Base-by-base conservation (phyloP, 208 protist species). In the Histomonas meleagridis region DNA sequence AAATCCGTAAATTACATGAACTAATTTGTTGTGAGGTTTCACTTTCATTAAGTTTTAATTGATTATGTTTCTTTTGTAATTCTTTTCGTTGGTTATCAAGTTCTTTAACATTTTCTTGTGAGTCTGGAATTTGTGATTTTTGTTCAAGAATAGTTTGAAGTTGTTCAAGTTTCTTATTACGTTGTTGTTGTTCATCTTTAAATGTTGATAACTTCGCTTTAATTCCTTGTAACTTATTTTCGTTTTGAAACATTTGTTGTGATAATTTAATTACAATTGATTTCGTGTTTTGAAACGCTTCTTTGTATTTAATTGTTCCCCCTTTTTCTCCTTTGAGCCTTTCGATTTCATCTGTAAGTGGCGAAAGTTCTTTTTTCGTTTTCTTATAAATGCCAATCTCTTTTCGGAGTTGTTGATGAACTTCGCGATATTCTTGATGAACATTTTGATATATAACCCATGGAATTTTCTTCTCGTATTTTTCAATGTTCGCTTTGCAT, bases 401-500 rank as follows among this genome's bases (percentile, higher is more conserved):
- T 18, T 32, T 46, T 16, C 46, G 76, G 32, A 86, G 55, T 16
- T 51, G 26, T 7, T 51, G 51, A 38, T 49, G 51, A 7, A 43
- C 32, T n/a, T 32, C 10, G 10, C 1, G 0, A 43, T 46, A 86
- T 55, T 86, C 76, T 2, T 40, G 14, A 55, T 55, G 51, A 7
- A 18, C 76, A 2, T 18, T n/a, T n/a, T 48, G 76, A 86, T 86
- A 46, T 86, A 55, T 14, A 57, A 46, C 46, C 76, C 76, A 86
- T 2, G 76, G 76, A 55, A 86, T 86, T 26, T 14, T n/a, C 55
- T 86, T 86, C 38, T 86, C 46, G 32, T 86, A 55, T 86, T 86
- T 86, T 86, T 86, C 76, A 55, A 86, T 86, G 10, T 86, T 43
- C 38, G 32, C 23, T 48, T 86, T 51, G 32, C 76, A 86, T 55